Percentiles rank a stretch among this genome's conserved stretches.
These are phyloP conservation scores for Gossypium davidsonii DNA, from an alignment of 441 rosid genomes.

Conservation along the genomic window DNA sequence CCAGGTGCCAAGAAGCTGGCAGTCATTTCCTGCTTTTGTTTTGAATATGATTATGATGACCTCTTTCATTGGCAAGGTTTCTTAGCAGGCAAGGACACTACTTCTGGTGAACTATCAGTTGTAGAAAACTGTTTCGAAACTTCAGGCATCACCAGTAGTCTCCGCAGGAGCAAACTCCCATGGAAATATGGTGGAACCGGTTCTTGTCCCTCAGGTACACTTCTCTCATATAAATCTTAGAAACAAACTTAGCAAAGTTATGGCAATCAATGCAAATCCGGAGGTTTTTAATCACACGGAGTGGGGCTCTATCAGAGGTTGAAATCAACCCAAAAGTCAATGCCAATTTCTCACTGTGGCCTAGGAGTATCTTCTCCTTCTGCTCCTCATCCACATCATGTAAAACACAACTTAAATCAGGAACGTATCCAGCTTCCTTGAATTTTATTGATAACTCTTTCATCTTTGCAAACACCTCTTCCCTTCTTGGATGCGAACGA, in stretches of 20 bases:
- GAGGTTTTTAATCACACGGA: slow-evolving; percentile 76
- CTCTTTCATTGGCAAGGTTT: background rate
- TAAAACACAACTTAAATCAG: slow-evolving; percentile 68
- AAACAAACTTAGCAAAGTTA: slow-evolving; percentile 65
- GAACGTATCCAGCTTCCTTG: slow-evolving; percentile 73
- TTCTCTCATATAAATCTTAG: slow-evolving; percentile 45
- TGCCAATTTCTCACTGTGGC: slow-evolving; percentile 82
- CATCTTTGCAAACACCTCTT: slow-evolving; percentile 46
- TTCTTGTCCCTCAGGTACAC: slow-evolving; percentile 65
- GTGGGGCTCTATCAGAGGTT: slow-evolving; percentile 35
- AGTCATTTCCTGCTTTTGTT: background rate
- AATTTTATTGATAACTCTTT: slow-evolving; percentile 44
- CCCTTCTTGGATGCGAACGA: slow-evolving; percentile 56
- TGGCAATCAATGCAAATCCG: slow-evolving; percentile 85
- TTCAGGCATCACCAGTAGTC: slow-evolving; percentile 62
- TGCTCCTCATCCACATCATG: slow-evolving; percentile 84
- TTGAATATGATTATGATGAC: background rate
- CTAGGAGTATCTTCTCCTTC: slow-evolving; percentile 73
- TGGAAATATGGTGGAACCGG: slow-evolving; percentile 58
- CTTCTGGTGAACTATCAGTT: background rate
- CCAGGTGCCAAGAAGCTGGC: background rate
- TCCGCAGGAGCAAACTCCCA: slow-evolving; percentile 66
- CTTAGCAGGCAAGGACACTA: background rate
- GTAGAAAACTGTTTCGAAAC: background rate
- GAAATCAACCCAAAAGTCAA: slow-evolving; percentile 62